Conservation (phyloP, 176 grass and related monocot genomes). For the sorghum (Sorghum bicolor) region DNA sequence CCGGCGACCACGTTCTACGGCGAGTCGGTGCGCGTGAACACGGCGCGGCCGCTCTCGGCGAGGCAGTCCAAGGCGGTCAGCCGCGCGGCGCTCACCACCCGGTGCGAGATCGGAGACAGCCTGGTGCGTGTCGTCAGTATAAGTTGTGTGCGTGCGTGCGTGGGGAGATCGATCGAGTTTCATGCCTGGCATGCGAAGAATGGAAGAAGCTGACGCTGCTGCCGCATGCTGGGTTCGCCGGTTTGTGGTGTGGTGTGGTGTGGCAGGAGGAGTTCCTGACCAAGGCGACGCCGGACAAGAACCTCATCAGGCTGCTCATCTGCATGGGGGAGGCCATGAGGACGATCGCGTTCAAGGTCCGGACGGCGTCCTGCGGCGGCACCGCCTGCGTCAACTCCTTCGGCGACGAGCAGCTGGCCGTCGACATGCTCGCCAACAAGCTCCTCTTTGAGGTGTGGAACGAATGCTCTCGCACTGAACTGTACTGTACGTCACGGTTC, state of each 20-base stretch:
- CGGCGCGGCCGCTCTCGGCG: conserved; percentile 21
- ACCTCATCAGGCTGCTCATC: conserved; percentile 78
- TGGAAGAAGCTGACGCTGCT: not conserved
- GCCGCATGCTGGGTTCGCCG: too few species aligned
- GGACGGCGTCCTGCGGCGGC: conserved; percentile 81
- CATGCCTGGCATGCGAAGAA: not conserved
- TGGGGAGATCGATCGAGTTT: not conserved
- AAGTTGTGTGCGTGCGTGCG: not conserved
- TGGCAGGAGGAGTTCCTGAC: conserved; percentile 82
- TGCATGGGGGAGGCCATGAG: conserved; percentile 97
- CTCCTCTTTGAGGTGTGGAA: conserved; percentile 76
- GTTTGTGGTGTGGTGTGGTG: not conserved
- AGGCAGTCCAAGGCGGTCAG: conserved; percentile 44
- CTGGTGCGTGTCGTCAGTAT: conserved; percentile 31
- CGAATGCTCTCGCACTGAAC: not conserved
- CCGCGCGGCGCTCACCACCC: conserved; percentile 50
- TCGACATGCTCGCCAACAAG: conserved; percentile 88
- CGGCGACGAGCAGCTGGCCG: conserved; percentile 95
- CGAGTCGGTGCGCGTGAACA: conserved; percentile 52
- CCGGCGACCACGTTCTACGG: conserved; percentile 59
- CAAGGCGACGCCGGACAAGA: conserved; percentile 90
- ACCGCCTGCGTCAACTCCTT: conserved; percentile 95
- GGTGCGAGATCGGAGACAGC: conserved; percentile 88
- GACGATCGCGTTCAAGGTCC: conserved; percentile 94
- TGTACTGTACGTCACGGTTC: not conserved